Base-by-base conservation (phyloP, 179 eudicot species). In the Silene vulgaris region DNA sequence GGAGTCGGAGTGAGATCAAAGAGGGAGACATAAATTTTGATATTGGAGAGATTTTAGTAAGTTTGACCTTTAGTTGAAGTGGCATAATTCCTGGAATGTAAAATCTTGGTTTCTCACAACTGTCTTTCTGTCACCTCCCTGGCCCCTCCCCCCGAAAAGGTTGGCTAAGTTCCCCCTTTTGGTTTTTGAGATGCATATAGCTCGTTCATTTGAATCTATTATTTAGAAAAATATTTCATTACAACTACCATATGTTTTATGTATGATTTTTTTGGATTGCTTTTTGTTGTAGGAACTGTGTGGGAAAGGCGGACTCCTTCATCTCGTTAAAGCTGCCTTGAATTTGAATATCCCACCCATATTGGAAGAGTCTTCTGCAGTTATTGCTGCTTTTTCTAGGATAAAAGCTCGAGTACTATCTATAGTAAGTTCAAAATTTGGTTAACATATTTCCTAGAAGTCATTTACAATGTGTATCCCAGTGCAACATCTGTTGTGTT, bases 261-360 rank as follows among this genome's bases (percentile, higher is more conserved):
- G 14, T 69, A 12, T 40, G 65, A 43, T 74, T n/a, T 37, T 16
- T 67, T 56, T 75, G 40, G 37, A 63, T 78, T 79, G 23, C 77
- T 73, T 71, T 23, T 54, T 74, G 32, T 74, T 87, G 83, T 87
- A 95, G 99, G 97, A 90, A 79, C 75, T 95, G 59, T 88, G 90
- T 82, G 86, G 90, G 61, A 88, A 89, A 78, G 97, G 93, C 74
- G 96, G 97, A 63, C 71, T 92, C 68, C 95, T 95, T 80, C 81
- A 79, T 75, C 88, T 95, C 54, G 96, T 85, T 81, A 86, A 82
- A 76, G 79, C 88, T 75, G 76, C 90, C 62, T 64, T 95, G 91
- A 83, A 84, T 75, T 84, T 94, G 80, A 82, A 84, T 30, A 71
- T 80, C 64, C 77, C 86, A 26, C 82, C 87, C 70, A 17, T 64